Evolutionary conservation across 129 eudicot genomes (phyloP), one percentile per base, ranked within the genome.

Genomic region (Sambucus nigra): DNA sequence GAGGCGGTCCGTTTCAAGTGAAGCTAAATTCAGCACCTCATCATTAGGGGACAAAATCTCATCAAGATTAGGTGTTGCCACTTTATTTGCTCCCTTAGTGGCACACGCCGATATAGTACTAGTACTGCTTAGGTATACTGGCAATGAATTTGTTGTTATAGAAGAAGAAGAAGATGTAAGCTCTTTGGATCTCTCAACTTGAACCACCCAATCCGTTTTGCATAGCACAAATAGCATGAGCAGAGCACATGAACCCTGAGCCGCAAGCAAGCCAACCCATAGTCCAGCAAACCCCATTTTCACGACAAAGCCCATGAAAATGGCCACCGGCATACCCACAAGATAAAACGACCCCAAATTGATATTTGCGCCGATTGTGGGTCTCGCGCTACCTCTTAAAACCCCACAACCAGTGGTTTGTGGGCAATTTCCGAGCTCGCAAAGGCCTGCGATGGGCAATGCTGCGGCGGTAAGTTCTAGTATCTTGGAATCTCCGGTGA

Each of bases 361-460:
- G 24, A 88, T 88, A 51, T 88, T 80, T 2, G 96, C 96, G 2
- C 96, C 96, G n/a, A 72, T 57, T 0, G 64, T 72, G 0, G 96
- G 96, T 76, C 96, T 53, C n/a, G 96, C 94, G 45, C 94, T 83
- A 0, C 96, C 96, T 53, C 96, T 67, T 38, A 88, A 42, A 9
- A 83, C 96, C 23, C 96, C 96, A 29, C 96, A 88, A n/a, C n/a
- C n/a, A n/a, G n/a, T n/a, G n/a, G n/a, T n/a, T n/a, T n/a, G n/a
- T n/a, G n/a, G n/a, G n/a, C 96, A 88, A 65, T 88, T 88, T 25
- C 96, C 96, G 3, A 88, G 84, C 78, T 88, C 96, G 46, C 96
- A 88, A 1, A 88, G 69, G 11, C 96, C 94, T 3, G 73, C 91
- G 11, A 88, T 64, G 5, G 96, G 96, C 66, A 88, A 59, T 16